Conservation (phyloP, 2,329 filamentous ascomycete species). For the Hyphodiscus sp. region DNA sequence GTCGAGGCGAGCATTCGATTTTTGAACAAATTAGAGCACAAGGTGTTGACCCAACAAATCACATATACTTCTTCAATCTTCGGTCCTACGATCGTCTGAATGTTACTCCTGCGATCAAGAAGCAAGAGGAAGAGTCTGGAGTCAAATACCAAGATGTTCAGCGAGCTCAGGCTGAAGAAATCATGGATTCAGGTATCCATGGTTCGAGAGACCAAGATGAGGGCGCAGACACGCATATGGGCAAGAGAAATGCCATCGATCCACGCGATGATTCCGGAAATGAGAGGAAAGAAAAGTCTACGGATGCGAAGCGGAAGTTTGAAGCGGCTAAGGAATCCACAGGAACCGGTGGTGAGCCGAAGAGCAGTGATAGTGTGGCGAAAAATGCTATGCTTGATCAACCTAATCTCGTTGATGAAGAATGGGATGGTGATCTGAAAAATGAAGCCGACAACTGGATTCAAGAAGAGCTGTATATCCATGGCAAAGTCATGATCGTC, state of each 20-base stretch:
- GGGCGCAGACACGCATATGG: constrained; percentile 41
- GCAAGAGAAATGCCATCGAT: constrained; percentile 31
- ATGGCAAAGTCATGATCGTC: constrained; percentile 83
- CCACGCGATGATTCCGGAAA: constrained; percentile 28
- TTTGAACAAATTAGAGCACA: constrained; percentile 68
- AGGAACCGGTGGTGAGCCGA: constrained; percentile 24
- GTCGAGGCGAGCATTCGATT: constrained; percentile 85
- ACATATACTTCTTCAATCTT: constrained; percentile 93
- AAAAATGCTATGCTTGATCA: constrained; percentile 76
- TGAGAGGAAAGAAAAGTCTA: constrained; percentile 34
- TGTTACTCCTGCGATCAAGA: constrained; percentile 65
- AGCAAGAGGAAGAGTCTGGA: constrained; percentile 74
- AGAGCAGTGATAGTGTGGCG: constrained; percentile 47
- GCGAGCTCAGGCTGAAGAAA: constrained; percentile 78
- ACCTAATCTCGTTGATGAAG: constrained; percentile 57
- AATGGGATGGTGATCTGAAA: constrained; percentile 68
- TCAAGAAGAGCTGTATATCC: constrained; percentile 93
- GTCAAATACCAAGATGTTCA: constrained; percentile 83
- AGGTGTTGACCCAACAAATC: constrained; percentile 69
- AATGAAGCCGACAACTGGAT: constrained; percentile 83
- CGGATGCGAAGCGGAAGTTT: constrained; percentile 46
- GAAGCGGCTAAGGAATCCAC: constrained; percentile 38
- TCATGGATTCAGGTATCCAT: constrained; percentile 72
- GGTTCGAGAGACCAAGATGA: constrained; percentile 42
- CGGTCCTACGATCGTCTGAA: constrained; percentile 90